Conservation (phyloP, 139 green algal genomes). For the Spirogloea muscicola region DNA sequence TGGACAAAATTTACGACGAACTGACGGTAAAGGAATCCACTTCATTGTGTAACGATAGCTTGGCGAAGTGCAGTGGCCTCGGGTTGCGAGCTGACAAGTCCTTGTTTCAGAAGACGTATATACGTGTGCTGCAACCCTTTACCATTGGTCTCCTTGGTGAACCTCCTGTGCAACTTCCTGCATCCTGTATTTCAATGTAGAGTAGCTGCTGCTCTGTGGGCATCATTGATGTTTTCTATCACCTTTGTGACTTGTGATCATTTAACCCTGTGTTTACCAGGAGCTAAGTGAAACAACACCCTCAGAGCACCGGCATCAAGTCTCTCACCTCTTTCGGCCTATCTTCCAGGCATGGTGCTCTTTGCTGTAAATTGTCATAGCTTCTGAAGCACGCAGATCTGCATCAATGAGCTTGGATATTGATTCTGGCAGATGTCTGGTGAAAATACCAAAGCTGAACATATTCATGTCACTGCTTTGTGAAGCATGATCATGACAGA, state of each 20-base stretch:
- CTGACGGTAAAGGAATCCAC: constrained; percentile 28
- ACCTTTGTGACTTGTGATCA: too few relatives aligned
- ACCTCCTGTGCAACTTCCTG: background rate
- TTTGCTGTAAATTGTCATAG: background rate
- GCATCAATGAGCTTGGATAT: background rate
- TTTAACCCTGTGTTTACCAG: background rate
- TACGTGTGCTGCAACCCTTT: too few relatives aligned
- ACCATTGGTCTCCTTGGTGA: background rate
- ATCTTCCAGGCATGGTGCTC: constrained; percentile 27
- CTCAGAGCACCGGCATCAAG: constrained; percentile 8
- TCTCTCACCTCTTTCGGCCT: constrained; percentile 32
- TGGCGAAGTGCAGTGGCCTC: background rate
- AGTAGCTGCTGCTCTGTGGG: too few relatives aligned
- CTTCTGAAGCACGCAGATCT: too few relatives aligned
- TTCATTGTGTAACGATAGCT: too few relatives aligned
- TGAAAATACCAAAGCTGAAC: background rate
- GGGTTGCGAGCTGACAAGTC: background rate
- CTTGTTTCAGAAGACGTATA: background rate
- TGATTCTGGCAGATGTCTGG: background rate
- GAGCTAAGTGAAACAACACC: background rate
- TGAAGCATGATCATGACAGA: too few relatives aligned
- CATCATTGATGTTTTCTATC: too few relatives aligned
- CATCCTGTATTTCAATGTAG: background rate
- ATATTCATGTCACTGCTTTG: too few relatives aligned
- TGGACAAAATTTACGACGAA: constrained; percentile 20